Evolutionary conservation across 2,329 filamentous ascomycete genomes (phyloP).

Genomic region (Colletotrichum neosansevieriae): DNA sequence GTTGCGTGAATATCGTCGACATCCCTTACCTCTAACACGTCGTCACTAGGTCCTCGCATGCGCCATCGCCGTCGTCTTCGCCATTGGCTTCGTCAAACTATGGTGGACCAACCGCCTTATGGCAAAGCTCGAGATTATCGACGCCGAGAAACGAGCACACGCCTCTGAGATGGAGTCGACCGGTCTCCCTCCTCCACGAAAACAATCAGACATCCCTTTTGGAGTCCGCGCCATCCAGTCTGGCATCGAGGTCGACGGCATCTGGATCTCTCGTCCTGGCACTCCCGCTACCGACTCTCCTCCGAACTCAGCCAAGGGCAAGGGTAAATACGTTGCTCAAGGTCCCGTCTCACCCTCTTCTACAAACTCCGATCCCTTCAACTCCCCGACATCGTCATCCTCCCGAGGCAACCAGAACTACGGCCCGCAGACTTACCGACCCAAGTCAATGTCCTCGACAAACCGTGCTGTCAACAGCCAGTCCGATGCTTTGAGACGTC

Average conservation of each 20-base stretch:
- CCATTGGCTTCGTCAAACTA: constrained; percentile 76
- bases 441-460: constrained; percentile 25
- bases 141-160: constrained; percentile 72
- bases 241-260: constrained; percentile 86
- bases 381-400: constrained; percentile 29
- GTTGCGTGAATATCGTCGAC: constrained; percentile 49
- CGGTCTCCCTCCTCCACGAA: constrained; percentile 57
- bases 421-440: constrained; percentile 34
- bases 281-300: constrained; percentile 49
- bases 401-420: constrained; percentile 9
- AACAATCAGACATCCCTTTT: constrained; percentile 74
- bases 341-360: constrained; percentile 33
- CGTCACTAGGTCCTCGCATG: constrained; percentile 74
- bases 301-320: constrained; percentile 31
- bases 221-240: constrained; percentile 87
- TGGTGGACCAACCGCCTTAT: constrained; percentile 68
- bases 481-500: constrained; percentile 32
- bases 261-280: constrained; percentile 75
- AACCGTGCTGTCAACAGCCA: constrained; percentile 16
- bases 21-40: not conserved
- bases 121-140: constrained; percentile 71
- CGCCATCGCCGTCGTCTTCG: constrained; percentile 77
- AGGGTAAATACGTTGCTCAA: constrained; percentile 37
- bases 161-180: constrained; percentile 66
- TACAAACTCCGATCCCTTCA: constrained; percentile 22